Conservation (phyloP, 495 filamentous ascomycete species). For the Acidiella bohemica region DNA sequence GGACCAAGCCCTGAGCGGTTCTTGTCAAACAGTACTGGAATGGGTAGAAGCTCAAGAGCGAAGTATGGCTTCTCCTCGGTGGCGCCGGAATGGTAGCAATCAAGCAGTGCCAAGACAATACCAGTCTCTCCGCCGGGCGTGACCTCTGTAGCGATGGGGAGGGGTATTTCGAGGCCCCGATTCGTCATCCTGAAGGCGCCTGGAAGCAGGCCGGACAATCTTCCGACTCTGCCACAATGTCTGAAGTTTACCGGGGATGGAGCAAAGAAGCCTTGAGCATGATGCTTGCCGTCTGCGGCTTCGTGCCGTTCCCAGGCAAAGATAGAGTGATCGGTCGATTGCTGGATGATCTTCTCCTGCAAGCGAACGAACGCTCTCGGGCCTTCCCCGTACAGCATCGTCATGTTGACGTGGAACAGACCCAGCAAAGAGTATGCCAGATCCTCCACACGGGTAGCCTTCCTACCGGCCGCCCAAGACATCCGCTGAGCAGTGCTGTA, state of each 20-base stretch:
- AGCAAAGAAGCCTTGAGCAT: not conserved
- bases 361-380: slow-evolving; percentile 23
- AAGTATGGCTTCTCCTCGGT: slow-evolving; percentile 1
- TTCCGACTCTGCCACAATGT: not conserved
- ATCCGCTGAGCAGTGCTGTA: slow-evolving; percentile 16
- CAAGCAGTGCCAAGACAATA: not conserved
- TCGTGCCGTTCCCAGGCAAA: slow-evolving; percentile 14
- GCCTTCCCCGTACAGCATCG: slow-evolving; percentile 31
- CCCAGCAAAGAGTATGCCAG: slow-evolving; percentile 28
- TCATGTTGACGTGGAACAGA: slow-evolving; percentile 28
- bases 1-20: not conserved
- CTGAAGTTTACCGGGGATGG: not conserved
- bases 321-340: slow-evolving; percentile 15
- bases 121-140: not conserved
- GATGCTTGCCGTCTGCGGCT: not conserved
- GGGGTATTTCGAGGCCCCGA: not conserved
- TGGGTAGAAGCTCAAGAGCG: not conserved
- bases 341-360: slow-evolving; percentile 24
- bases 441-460: slow-evolving; percentile 21
- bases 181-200: slow-evolving; percentile 2
- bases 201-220: slow-evolving; percentile 20
- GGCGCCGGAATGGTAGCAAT: not conserved
- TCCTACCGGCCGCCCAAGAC: slow-evolving; percentile 15
- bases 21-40: not conserved
- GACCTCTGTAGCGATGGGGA: not conserved